Evolutionary conservation across 306 rosid genomes (phyloP).

Genomic region (apple (Malus domestica)): DNA sequence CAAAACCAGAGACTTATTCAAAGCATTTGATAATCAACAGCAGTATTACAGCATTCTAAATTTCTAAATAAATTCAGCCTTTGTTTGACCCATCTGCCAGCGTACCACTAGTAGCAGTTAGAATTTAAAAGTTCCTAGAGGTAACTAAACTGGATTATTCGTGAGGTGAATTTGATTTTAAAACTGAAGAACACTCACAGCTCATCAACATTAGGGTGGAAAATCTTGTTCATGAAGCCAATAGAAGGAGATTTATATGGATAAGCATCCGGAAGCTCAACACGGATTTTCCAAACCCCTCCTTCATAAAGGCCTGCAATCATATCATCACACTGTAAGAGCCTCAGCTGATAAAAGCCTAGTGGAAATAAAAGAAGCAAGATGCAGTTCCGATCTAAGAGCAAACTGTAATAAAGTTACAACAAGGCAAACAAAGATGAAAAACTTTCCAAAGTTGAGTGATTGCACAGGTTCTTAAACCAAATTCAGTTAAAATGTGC

Average conservation of each 20-base stretch:
- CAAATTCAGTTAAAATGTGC: not conserved
- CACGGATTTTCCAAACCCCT: conserved; percentile 93
- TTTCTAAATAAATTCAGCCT: not conserved
- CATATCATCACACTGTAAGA: conserved; percentile 5
- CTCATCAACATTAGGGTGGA: conserved; percentile 97
- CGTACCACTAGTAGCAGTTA: not conserved
- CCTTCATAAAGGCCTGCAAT: conserved; percentile 90
- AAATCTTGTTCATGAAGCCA: conserved; percentile 92
- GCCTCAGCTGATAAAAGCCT: not conserved
- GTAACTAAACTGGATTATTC: not conserved
- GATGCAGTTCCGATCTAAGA: not conserved
- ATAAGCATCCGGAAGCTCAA: conserved; percentile 96
- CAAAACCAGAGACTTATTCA: conserved; percentile 1
- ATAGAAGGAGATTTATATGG: conserved; percentile 97
- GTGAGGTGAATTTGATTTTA: not conserved
- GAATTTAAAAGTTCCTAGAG: not conserved
- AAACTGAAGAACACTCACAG: conserved; percentile 52
- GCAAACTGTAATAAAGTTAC: not conserved
- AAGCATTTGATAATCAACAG: not conserved
- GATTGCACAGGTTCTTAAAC: not conserved
- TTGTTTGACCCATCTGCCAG: not conserved
- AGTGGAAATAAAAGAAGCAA: not conserved
- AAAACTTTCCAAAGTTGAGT: not conserved
- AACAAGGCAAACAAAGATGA: not conserved
- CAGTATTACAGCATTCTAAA: not conserved